phyloP scores from a whole-genome alignment of 768 basidiomycete genomes.

The Pleurotus eryngii region DNA sequence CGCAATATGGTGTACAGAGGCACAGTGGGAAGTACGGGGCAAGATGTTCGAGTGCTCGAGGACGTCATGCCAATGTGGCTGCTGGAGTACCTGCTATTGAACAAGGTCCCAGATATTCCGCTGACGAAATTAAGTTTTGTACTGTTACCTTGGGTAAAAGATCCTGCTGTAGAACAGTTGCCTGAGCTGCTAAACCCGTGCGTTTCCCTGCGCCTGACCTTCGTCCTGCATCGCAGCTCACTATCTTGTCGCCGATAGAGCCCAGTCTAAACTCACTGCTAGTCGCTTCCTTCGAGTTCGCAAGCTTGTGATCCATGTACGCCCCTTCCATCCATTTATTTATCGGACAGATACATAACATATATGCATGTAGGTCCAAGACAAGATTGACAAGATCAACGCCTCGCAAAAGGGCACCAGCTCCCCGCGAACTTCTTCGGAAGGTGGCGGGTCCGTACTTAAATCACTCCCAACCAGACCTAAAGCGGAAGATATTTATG shows the following conservation, averaged over 20 bases:
- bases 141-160: conserved; percentile 72
- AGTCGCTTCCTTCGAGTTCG: conserved; percentile 80
- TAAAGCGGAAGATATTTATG: conserved; percentile 69
- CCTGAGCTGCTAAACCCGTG: conserved; percentile 87
- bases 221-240: not conserved
- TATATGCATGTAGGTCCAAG: conserved; percentile 58
- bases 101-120: conserved; percentile 50
- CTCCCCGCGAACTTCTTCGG: conserved; percentile 35
- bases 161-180: conserved; percentile 55
- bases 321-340: conserved; percentile 19
- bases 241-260: conserved; percentile 28
- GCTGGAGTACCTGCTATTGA: conserved; percentile 77
- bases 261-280: conserved; percentile 86
- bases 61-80: conserved; percentile 85
- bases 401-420: conserved; percentile 26
- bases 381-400: conserved; percentile 68
- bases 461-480: conserved; percentile 12
- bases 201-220: conserved; percentile 44
- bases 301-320: conserved; percentile 80
- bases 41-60: conserved; percentile 54
- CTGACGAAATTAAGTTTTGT: conserved; percentile 85
- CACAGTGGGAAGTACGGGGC: conserved; percentile 48
- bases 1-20: conserved; percentile 81
- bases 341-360: not conserved
- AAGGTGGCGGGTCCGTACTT: conserved; percentile 20